phyloP scores from a whole-genome alignment of 306 rosid genomes.

The Comarum palustre region DNA sequence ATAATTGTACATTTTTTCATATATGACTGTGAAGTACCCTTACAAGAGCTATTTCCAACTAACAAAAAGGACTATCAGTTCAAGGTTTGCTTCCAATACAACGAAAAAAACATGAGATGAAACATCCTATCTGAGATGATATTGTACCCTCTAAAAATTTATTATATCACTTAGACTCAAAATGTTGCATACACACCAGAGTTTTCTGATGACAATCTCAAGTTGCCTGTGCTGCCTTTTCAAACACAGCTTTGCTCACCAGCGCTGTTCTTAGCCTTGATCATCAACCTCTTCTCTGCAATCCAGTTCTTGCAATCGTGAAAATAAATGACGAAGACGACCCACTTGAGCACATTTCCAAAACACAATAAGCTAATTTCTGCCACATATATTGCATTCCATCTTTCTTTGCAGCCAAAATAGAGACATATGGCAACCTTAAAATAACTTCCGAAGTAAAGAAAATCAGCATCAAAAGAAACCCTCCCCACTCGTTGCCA shows the following conservation, averaged over 20 bases:
- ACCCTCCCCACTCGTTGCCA: conserved; percentile 41
- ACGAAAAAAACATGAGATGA: neutral
- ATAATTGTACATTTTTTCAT: neutral
- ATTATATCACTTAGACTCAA: neutral
- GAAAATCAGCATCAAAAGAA: conserved; percentile 51
- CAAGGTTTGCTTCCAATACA: neutral
- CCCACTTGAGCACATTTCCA: conserved; percentile 56
- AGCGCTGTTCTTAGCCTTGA: conserved; percentile 27
- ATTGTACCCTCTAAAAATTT: neutral
- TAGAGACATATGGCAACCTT: conserved; percentile 40
- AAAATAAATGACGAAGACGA: conserved; percentile 48
- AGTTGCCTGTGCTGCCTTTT: neutral
- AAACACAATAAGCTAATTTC: conserved; percentile 37
- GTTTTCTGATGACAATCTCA: neutral
- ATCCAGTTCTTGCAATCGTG: conserved; percentile 44
- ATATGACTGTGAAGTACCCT: neutral
- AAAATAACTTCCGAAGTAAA: conserved; percentile 40
- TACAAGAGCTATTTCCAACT: neutral
- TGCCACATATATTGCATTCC: conserved; percentile 25
- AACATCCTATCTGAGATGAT: neutral
- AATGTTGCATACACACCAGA: neutral
- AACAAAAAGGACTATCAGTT: neutral
- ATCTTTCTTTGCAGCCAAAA: conserved; percentile 36
- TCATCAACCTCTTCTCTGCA: conserved; percentile 41
- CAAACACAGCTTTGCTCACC: conserved; percentile 12